phyloP scores from a whole-genome alignment of 2,329 filamentous ascomycete genomes.

The Aspergillus amoenus region DNA sequence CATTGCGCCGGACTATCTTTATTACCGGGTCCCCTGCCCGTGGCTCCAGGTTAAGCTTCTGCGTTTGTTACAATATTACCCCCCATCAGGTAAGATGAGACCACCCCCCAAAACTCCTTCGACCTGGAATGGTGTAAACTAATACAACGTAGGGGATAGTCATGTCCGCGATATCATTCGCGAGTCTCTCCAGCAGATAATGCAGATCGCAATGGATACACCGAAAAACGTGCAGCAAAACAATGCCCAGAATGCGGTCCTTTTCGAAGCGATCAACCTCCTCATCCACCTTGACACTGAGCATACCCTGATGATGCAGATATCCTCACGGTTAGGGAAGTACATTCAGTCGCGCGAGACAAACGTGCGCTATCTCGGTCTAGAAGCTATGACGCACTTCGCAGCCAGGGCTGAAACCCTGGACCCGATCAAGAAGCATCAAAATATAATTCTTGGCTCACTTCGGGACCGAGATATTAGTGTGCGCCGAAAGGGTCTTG shows the following conservation, averaged over 20 bases:
- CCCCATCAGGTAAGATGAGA: slow-evolving; percentile 71
- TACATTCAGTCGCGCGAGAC: slow-evolving; percentile 97
- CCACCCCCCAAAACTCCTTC: background rate
- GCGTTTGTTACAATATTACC: slow-evolving; percentile 90
- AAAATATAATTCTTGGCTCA: slow-evolving; percentile 91
- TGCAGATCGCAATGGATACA: slow-evolving; percentile 87
- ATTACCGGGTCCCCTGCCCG: slow-evolving; percentile 99
- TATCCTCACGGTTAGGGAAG: slow-evolving; percentile 83
- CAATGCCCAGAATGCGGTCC: slow-evolving; percentile 94
- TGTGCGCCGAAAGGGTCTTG: slow-evolving; percentile 90
- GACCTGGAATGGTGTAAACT: slow-evolving; percentile 8
- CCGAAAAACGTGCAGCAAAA: slow-evolving; percentile 99
- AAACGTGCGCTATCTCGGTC: slow-evolving; percentile 90
- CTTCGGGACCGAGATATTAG: slow-evolving; percentile 95
- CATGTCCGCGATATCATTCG: slow-evolving; percentile 90
- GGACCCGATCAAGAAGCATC: slow-evolving; percentile 96
- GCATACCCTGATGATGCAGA: slow-evolving; percentile 91
- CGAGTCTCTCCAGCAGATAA: slow-evolving; percentile 84
- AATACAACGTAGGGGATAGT: slow-evolving; percentile 68
- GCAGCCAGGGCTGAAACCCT: slow-evolving; percentile 90
- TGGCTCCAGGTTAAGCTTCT: slow-evolving; percentile 97
- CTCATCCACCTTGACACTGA: slow-evolving; percentile 98
- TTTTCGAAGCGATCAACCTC: slow-evolving; percentile 98
- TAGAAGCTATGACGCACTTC: slow-evolving; percentile 98
- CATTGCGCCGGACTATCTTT: slow-evolving; percentile 86